A percentile compares a stretch with the other conserved stretches of the same genome.
phyloP scores from a whole-genome alignment of 2,329 filamentous ascomycete genomes.

The Ascosphaera apis region DNA sequence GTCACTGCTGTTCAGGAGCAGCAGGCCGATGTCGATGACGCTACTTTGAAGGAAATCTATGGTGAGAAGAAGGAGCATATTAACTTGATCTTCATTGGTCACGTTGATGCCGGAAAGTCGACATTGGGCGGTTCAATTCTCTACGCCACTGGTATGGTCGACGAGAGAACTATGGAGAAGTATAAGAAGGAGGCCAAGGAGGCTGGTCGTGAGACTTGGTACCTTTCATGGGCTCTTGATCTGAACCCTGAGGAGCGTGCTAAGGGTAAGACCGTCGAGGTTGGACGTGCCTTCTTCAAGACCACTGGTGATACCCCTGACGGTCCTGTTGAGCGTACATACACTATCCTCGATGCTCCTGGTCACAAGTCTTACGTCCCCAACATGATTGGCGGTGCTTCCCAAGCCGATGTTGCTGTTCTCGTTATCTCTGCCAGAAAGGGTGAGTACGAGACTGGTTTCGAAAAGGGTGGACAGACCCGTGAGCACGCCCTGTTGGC shows the following conservation, averaged over 20 bases:
- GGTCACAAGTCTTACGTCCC: slow-evolving; percentile 97
- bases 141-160: slow-evolving; percentile 94
- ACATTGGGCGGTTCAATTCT: slow-evolving; percentile 86
- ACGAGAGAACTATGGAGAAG: slow-evolving; percentile 94
- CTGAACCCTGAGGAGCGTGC: slow-evolving; percentile 86
- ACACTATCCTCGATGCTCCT: slow-evolving; percentile 90
- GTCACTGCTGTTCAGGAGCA: slow-evolving; percentile 59
- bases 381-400: slow-evolving; percentile 91
- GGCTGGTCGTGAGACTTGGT: slow-evolving; percentile 91
- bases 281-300: slow-evolving; percentile 88
- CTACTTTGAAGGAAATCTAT: slow-evolving; percentile 77
- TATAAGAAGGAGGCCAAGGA: slow-evolving; percentile 96
- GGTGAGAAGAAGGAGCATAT: slow-evolving; percentile 60
- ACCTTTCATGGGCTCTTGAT: slow-evolving; percentile 94
- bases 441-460: slow-evolving; percentile 96
- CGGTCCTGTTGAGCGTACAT: slow-evolving; percentile 55
- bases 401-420: slow-evolving; percentile 81
- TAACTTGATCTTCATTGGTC: slow-evolving; percentile 93
- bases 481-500: slow-evolving; percentile 94
- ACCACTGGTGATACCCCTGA: slow-evolving; percentile 27
- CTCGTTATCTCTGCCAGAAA: slow-evolving; percentile 91
- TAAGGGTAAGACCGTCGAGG: slow-evolving; percentile 96
- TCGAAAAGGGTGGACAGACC: slow-evolving; percentile 90
- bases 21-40: slow-evolving; percentile 53
- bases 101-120: slow-evolving; percentile 96